Evolutionary conservation across 371 early-diverging fungal genomes (phyloP).

Genomic region (Funneliformis caledonium): DNA sequence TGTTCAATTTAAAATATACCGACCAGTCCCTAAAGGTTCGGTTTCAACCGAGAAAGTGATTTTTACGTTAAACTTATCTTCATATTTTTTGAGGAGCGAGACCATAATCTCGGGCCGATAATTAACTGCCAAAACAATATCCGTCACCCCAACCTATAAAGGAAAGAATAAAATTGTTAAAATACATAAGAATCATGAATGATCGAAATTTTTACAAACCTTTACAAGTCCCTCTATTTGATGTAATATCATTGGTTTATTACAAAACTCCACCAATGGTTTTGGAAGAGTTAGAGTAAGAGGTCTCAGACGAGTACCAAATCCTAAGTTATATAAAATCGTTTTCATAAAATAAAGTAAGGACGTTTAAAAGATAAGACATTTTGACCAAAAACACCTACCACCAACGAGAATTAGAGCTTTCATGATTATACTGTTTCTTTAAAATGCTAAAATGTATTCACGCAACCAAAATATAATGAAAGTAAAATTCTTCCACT

Average conservation of each 20-base stretch:
- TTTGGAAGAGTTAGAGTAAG: slow-evolving; percentile 98
- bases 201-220: slow-evolving; percentile 55
- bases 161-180: slow-evolving; percentile 19
- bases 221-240: slow-evolving; percentile 97
- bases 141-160: slow-evolving; percentile 91
- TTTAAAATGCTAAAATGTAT: neutral
- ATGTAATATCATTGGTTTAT: slow-evolving; percentile 99
- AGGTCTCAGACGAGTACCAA: slow-evolving; percentile 98
- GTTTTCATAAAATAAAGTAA: neutral
- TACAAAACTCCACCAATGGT: slow-evolving; percentile 98
- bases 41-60: slow-evolving; percentile 98
- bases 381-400: slow-evolving; percentile 45
- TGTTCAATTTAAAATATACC: slow-evolving; percentile 14
- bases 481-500: too few species aligned
- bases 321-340: slow-evolving; percentile 61
- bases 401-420: slow-evolving; percentile 99
- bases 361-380: neutral
- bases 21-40: slow-evolving; percentile 94
- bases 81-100: slow-evolving; percentile 83
- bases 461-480: too few species aligned
- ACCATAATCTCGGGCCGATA: slow-evolving; percentile 98
- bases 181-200: neutral
- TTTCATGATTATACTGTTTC: slow-evolving; percentile 68
- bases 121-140: slow-evolving; percentile 98
- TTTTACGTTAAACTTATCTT: slow-evolving; percentile 83